Base-by-base conservation (phyloP, 345 rosid genomes). In the Cochlearia excelsa region DNA sequence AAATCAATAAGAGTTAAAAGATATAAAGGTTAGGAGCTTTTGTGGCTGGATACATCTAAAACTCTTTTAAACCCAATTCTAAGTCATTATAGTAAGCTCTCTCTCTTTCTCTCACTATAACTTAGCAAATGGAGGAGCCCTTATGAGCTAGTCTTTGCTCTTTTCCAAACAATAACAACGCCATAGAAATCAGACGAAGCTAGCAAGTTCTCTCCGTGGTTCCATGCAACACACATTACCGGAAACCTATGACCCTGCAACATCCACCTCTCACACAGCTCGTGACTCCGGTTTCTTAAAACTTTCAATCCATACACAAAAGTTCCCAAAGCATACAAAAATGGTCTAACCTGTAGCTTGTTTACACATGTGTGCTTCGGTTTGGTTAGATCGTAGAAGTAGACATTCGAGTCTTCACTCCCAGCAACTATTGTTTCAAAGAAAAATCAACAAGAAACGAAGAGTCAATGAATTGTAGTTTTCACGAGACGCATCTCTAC, bases 111-210 rank as follows among this genome's bases (percentile, higher is more conserved):
- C 23, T 16, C 23, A 16, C 23, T 16, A 16, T 16, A 16, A 16
- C 23, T 16, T 16, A 16, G 23, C 23, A 16, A 16, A 16, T 16
- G 23, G 23, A 16, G 35, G 68, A 63, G 37, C 49, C 39, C 60
- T 57, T 72, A 75, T 53, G 72, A 77, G 26, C 78, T 75, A 60
- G 79, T 45, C 75, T 92, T 88, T 38, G 89, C 91, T 80, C 97
- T 83, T 79, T 87, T 87, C 97, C 99, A 93, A n/a, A 93, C 89
- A 54, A 93, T 93, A 45, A 93, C 99, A 37, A 88, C 65, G 16
- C 99, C 99, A 0, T 84, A 85, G 55, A 84, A 83, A 71, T 93
- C 99, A n/a, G 95, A 86, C 0, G 99, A 86, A 0, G 98, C 98
- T 78, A 93, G 68, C 57, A 86, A 80, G 74, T 93, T 88, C 72